These are phyloP conservation scores for Lycium ferocissimum DNA, from an alignment of 257 asterid species.

Conservation along the genomic window DNA sequence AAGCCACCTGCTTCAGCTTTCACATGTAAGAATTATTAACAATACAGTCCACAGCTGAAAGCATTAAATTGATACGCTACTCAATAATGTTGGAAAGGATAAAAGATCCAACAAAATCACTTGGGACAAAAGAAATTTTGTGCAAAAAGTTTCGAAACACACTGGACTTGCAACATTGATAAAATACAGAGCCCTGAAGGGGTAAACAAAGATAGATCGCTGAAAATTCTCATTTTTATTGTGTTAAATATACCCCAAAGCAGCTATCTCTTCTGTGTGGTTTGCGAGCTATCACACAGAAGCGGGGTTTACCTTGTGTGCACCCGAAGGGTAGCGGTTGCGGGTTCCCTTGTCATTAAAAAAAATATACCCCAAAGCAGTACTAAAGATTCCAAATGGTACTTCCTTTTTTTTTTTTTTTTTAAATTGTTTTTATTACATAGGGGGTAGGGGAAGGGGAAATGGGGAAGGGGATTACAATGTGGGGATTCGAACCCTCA, in stretches of 20 bases:
- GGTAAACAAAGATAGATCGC: not conserved
- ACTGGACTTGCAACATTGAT: not conserved
- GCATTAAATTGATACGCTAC: not conserved
- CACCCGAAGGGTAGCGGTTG: too few species aligned
- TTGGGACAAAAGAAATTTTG: not conserved
- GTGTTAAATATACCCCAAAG: constrained; percentile 3
- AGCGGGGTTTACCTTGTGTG: too few species aligned
- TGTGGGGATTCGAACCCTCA: too few species aligned
- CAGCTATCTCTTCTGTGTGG: not conserved
- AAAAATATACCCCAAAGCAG: constrained; percentile 4
- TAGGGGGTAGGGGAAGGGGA: too few species aligned
- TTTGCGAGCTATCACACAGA: too few species aligned
- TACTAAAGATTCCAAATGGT: constrained; percentile 3
- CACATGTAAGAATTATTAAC: not conserved
- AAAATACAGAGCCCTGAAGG: constrained; percentile 21
- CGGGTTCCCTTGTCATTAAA: too few species aligned
- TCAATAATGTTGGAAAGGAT: not conserved
- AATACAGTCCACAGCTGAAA: not conserved
- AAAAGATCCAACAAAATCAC: not conserved
- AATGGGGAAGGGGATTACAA: too few species aligned
- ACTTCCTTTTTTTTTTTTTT: too few species aligned
- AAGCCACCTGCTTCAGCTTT: not conserved
- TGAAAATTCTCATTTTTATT: constrained; percentile 14
- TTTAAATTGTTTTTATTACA: too few species aligned
- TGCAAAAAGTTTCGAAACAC: not conserved